These are phyloP conservation scores for Plenodomus lindquistii DNA, from an alignment of 2,329 filamentous ascomycete species.

Conservation along the genomic window DNA sequence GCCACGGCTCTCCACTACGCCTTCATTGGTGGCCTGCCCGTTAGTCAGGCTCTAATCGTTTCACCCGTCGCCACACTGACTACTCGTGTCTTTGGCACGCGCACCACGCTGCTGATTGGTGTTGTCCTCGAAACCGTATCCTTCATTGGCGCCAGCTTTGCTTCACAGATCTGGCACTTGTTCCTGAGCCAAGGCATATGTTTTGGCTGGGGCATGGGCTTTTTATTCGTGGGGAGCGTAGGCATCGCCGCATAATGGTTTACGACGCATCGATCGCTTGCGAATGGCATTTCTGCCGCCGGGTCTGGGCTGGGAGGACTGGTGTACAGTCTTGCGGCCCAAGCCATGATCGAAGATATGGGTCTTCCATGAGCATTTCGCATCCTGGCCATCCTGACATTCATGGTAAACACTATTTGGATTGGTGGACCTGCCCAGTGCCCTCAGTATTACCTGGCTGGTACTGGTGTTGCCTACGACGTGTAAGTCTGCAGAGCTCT, in stretches of 20 bases:
- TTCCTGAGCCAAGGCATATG: constrained; percentile 74
- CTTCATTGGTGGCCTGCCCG: constrained; percentile 74
- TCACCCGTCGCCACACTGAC: constrained; percentile 69
- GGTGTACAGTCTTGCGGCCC: constrained; percentile 67
- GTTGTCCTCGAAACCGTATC: constrained; percentile 65
- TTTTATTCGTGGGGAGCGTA: constrained; percentile 71
- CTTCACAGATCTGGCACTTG: constrained; percentile 71
- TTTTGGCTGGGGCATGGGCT: constrained; percentile 79
- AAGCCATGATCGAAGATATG: constrained; percentile 68
- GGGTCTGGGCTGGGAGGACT: constrained; percentile 77
- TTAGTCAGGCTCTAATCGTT: constrained; percentile 67
- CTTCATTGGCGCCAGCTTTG: constrained; percentile 72
- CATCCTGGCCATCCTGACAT: constrained; percentile 66
- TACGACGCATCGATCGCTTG: constrained; percentile 66
- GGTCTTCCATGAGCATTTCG: constrained; percentile 70
- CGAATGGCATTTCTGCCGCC: constrained; percentile 69
- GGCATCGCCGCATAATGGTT: constrained; percentile 77
- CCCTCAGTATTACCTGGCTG: constrained; percentile 73
- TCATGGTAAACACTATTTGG: constrained; percentile 72
- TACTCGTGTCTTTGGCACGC: constrained; percentile 66
- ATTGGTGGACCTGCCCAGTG: constrained; percentile 67
- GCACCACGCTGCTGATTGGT: constrained; percentile 66
- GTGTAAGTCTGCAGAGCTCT: constrained; percentile 48
- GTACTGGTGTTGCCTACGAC: constrained; percentile 71
- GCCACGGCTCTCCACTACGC: constrained; percentile 70